Conservation (phyloP, 208 protist species). For the Trypanosoma rangeli region DNA sequence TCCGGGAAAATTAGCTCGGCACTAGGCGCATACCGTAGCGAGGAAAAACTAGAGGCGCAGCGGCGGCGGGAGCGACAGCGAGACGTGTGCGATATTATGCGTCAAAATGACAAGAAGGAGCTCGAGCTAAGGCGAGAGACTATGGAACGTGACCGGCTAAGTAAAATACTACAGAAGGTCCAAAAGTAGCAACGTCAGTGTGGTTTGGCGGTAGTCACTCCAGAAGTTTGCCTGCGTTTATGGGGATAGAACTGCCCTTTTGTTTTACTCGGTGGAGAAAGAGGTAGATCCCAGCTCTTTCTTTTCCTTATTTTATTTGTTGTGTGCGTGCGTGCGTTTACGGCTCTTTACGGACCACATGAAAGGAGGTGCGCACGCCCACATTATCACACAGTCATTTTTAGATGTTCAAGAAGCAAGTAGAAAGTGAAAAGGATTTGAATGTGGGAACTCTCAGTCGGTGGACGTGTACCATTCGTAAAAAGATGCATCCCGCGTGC, state of each 20-base stretch:
- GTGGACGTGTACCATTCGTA: background rate
- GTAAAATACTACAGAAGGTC: conserved; percentile 69
- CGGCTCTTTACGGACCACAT: background rate
- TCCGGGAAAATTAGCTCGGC: conserved; percentile 63
- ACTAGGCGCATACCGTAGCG: conserved; percentile 36
- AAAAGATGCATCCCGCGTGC: background rate
- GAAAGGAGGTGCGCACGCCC: background rate
- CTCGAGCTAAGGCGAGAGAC: conserved; percentile 49
- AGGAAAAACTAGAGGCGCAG: conserved; percentile 45
- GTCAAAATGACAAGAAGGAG: conserved; percentile 72
- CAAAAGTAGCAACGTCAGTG: conserved; percentile 17
- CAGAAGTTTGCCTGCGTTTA: conserved; percentile 7
- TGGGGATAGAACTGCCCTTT: background rate
- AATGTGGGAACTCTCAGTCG: background rate
- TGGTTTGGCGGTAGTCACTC: background rate
- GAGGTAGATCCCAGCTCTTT: background rate
- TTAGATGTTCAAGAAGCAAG: background rate
- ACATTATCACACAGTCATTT: background rate
- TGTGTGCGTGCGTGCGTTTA: background rate
- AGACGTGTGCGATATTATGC: conserved; percentile 51
- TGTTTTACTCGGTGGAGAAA: background rate
- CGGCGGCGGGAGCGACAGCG: conserved; percentile 42
- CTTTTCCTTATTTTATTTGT: background rate
- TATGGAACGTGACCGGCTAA: conserved; percentile 67
- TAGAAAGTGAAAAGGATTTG: background rate